A percentile compares a stretch with the other conserved stretches of the same genome.
These are phyloP conservation scores for Aspergillus cristatus DNA, from an alignment of 495 filamentous ascomycete genomes.

Conservation along the genomic window DNA sequence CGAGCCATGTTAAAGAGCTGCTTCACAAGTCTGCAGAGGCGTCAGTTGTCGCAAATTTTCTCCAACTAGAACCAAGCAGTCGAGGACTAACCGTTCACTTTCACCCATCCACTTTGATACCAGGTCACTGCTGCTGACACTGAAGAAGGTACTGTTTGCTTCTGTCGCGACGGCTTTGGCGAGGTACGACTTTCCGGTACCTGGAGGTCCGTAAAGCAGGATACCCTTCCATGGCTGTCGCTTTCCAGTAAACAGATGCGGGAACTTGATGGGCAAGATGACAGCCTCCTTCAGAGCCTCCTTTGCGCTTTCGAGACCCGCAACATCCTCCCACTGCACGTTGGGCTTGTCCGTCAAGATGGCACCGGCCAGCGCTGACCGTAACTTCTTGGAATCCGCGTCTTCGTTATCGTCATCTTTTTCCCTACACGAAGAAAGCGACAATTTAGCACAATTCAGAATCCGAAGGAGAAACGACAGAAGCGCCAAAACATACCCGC, in stretches of 20 bases:
- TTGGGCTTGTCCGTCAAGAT: slow-evolving; percentile 94
- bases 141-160: slow-evolving; percentile 99
- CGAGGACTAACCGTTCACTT: slow-evolving; percentile 66
- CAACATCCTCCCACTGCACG: slow-evolving; percentile 94
- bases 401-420: slow-evolving; percentile 66
- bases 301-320: slow-evolving; percentile 90
- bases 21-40: slow-evolving; percentile 70
- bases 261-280: slow-evolving; percentile 95
- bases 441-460: neutral
- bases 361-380: slow-evolving; percentile 81
- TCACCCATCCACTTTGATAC: slow-evolving; percentile 99
- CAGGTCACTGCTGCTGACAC: slow-evolving; percentile 90
- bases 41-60: slow-evolving; percentile 8
- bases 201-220: slow-evolving; percentile 89
- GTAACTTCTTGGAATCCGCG: slow-evolving; percentile 88
- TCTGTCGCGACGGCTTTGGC: slow-evolving; percentile 97
- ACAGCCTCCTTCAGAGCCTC: slow-evolving; percentile 97
- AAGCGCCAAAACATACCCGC: slow-evolving; percentile 40
- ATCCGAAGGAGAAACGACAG: slow-evolving; percentile 2
- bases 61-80: neutral
- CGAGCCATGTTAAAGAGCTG: slow-evolving; percentile 96
- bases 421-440: slow-evolving; percentile 22
- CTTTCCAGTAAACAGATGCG: slow-evolving; percentile 93
- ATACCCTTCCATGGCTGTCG: slow-evolving; percentile 98
- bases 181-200: slow-evolving; percentile 93